Base-by-base conservation (phyloP, 1,284 basidiomycete species). In the Singerocomus rubriflavus region DNA sequence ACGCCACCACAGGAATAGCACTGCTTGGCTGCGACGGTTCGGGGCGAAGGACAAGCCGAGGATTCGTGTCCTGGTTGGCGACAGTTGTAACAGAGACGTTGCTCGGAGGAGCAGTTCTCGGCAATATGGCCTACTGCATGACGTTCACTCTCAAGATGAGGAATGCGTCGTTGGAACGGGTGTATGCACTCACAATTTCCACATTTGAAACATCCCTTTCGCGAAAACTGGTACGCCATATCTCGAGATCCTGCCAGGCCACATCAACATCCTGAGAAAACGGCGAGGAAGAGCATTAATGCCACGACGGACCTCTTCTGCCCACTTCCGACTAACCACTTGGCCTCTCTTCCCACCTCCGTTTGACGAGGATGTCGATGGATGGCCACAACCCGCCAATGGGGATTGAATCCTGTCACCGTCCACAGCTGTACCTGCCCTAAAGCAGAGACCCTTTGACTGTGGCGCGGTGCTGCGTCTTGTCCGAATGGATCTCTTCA, bases 61-160 rank as follows among this genome's bases (percentile, higher is more conserved):
- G 88, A 91, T 73, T 95, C 92, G 66, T 95, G 93, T 25, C 91
- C 92, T 13, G 91, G 88, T 69, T 90, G 85, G 60, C 87, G 83
- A 70, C 92, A 95, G 70, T 94, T 95, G 76, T 93, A 95, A 75
- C 92, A 95, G 54, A 95, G 81, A 59, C 91, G 83, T 67, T 88
- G 82, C 61, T 88, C 86, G 56, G 88, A 90, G 48, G 89, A 80
- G 70, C 92, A 95, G 64, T 86, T 88, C 75, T 91, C 91, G 59
- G 92, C 92, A 64, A 93, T 88, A 72, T 94, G 92, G 46, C 91
- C 92, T 65, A 93, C 91, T 90, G 48, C n/a, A 57, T 44, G 50
- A 49, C 52, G 51, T 58, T 56, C 55, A 51, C 38, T 42, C 27
- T 38, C 54, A 39, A 60, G 50, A 52, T 57, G 41, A 54, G 53